Conservation (phyloP, 2,329 filamentous ascomycete genomes). For the Ceratocystis diversiconidia region DNA sequence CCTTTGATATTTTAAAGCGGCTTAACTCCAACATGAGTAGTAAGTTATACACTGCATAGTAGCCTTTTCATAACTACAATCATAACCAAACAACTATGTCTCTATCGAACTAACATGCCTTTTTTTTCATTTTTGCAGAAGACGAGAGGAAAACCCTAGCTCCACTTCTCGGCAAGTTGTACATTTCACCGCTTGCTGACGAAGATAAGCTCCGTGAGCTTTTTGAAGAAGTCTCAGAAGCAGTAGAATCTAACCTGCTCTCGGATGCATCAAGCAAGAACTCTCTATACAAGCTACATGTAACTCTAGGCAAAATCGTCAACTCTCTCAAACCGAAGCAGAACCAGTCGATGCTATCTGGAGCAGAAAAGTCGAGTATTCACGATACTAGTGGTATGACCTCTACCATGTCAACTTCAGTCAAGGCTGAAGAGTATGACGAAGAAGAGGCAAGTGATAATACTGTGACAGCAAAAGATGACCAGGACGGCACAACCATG, state of each 20-base stretch:
- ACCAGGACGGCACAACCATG: slow-evolving; percentile 10
- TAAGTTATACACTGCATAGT: slow-evolving; percentile 31
- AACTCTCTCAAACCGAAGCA: slow-evolving; percentile 39
- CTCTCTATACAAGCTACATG: slow-evolving; percentile 53
- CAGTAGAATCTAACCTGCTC: slow-evolving; percentile 47
- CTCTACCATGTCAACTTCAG: background rate
- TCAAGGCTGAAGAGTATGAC: slow-evolving; percentile 13
- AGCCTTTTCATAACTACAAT: background rate
- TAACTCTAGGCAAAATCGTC: slow-evolving; percentile 52
- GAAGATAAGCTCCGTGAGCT: slow-evolving; percentile 43
- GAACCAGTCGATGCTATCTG: slow-evolving; percentile 27
- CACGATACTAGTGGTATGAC: slow-evolving; percentile 7
- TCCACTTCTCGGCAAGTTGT: slow-evolving; percentile 66
- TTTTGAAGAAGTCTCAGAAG: slow-evolving; percentile 44
- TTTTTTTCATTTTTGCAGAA: slow-evolving; percentile 32
- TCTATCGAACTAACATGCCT: slow-evolving; percentile 22
- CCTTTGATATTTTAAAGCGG: slow-evolving; percentile 61
- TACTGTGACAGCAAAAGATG: slow-evolving; percentile 8
- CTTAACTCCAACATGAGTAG: slow-evolving; percentile 52
- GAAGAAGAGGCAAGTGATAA: slow-evolving; percentile 14
- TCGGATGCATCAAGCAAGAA: slow-evolving; percentile 49
- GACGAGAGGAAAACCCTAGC: slow-evolving; percentile 78
- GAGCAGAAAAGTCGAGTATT: slow-evolving; percentile 3
- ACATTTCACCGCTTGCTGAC: slow-evolving; percentile 54
- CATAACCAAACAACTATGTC: too few species aligned